These are phyloP conservation scores for Lathyrus tuberosus DNA, from an alignment of 306 rosid species.

Conservation along the genomic window DNA sequence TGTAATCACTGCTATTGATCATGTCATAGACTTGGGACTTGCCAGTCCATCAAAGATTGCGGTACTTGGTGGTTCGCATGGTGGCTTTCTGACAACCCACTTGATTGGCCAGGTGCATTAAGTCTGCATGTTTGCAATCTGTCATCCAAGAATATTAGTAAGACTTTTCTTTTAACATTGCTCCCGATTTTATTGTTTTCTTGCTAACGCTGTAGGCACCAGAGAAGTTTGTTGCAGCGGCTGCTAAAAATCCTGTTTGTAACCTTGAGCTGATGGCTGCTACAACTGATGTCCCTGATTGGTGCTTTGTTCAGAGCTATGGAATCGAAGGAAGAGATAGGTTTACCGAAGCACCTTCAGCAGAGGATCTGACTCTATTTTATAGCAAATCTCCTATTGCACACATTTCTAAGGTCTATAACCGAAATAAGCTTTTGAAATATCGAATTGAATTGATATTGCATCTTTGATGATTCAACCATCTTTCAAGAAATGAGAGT, in stretches of 20 bases:
- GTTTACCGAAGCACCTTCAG: conserved; percentile 79
- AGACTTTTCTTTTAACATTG: conserved; percentile 21
- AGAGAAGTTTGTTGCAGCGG: conserved; percentile 82
- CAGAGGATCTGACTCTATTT: conserved; percentile 59
- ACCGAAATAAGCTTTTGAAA: too few species aligned
- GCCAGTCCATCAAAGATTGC: conserved; percentile 78
- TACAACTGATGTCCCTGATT: conserved; percentile 85
- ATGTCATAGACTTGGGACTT: conserved; percentile 66
- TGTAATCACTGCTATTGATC: conserved; percentile 77
- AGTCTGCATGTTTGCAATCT: neutral
- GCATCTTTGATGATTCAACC: too few species aligned
- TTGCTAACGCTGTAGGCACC: conserved; percentile 70
- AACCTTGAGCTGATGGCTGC: conserved; percentile 82
- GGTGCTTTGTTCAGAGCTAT: conserved; percentile 80
- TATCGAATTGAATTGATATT: too few species aligned
- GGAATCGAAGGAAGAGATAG: conserved; percentile 55
- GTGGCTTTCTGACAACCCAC: conserved; percentile 95
- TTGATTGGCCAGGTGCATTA: conserved; percentile 84
- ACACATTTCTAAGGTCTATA: conserved; percentile 68
- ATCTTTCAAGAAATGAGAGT: neutral
- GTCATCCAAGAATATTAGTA: neutral
- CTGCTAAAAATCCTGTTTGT: conserved; percentile 77
- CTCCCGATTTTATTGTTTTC: conserved; percentile 16
- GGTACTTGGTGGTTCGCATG: conserved; percentile 90
- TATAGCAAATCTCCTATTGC: conserved; percentile 85